These are phyloP conservation scores for Penicillium sp. DNA, from an alignment of 2,329 filamentous ascomycete genomes.

Conservation along the genomic window DNA sequence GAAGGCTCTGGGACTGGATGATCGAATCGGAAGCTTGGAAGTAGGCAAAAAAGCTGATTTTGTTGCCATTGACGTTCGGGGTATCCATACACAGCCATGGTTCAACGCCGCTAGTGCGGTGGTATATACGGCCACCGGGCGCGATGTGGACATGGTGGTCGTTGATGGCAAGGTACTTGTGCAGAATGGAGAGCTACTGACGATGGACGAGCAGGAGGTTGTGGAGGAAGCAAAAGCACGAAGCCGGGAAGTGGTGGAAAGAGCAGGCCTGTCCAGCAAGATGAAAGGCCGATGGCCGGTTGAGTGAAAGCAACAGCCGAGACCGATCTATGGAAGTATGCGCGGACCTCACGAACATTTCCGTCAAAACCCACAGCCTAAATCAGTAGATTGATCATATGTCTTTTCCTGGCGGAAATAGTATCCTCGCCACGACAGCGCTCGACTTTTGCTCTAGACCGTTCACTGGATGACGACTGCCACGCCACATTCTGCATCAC, in stretches of 20 bases:
- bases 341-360: too few species aligned
- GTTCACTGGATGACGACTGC: too few species aligned
- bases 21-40: constrained; percentile 40
- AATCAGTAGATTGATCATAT: too few species aligned
- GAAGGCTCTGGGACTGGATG: constrained; percentile 46
- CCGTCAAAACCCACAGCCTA: too few species aligned
- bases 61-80: constrained; percentile 34
- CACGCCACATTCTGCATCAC: too few species aligned
- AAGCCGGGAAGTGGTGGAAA: constrained; percentile 38
- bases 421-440: too few species aligned
- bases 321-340: too few species aligned
- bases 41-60: constrained; percentile 46
- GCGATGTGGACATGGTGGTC: constrained; percentile 47
- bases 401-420: too few species aligned
- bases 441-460: too few species aligned
- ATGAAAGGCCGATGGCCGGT: constrained; percentile 41
- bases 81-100: constrained; percentile 40
- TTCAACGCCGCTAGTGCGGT: constrained; percentile 42
- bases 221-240: constrained; percentile 38
- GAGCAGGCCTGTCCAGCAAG: constrained; percentile 37
- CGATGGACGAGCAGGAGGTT: constrained; percentile 43
- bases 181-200: constrained; percentile 33
- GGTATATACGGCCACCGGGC: constrained; percentile 46
- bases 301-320: constrained; percentile 19
- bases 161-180: constrained; percentile 46